Base-by-base conservation (phyloP, 2,329 filamentous ascomycete genomes). In the Talaromyces sp. region DNA sequence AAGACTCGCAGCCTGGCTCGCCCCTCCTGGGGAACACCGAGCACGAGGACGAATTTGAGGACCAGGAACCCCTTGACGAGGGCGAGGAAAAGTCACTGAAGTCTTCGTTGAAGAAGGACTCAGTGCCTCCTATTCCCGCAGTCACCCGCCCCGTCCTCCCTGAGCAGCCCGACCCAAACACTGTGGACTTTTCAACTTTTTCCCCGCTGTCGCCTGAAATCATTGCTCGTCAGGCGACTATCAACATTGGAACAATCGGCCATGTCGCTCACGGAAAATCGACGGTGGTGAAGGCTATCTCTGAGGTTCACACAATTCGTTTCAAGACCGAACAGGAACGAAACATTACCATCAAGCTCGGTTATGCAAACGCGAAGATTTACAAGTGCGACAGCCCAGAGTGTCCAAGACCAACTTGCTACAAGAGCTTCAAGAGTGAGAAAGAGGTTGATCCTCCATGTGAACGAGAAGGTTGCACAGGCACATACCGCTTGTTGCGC, bases 291-390 rank as follows among this genome's bases (percentile, higher is more conserved):
- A 99, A 99, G 85, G 95, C 95, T 72, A 98, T 99, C 72, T 98
- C 95, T 1, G 95, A 95, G 65, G 95, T 99, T 66, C 95, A 99
- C 85, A 99, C 95, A 18, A 95, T 99, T 74, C 88, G 95, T 70
- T 99, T 99, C 85, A 99, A 99, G 89, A 99, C 98, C 83, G 95
- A 99, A 82, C 82, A 97, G 81, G 96, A 98, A 82, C 87, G 95
- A 74, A 99, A 99, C 79, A 99, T 99, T 74, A 99, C 95, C 73
- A 99, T 99, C 84, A 99, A 99, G 87, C 87, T 99, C 72, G 95
- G 95, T 76, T 99, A 99, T 78, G 95, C 95, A 77, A 99, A 99
- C 79, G 95, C 95, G 72, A 98, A 99, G 82, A 93, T 99, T 78
- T 99, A 98, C 88, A 91, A 97, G 85, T 99, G 95, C 79, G 92